A percentile compares a stretch with the other conserved stretches of the same genome.
These are phyloP conservation scores for Moniliella sp. DNA, from an alignment of 1,284 basidiomycete genomes.

Conservation along the genomic window DNA sequence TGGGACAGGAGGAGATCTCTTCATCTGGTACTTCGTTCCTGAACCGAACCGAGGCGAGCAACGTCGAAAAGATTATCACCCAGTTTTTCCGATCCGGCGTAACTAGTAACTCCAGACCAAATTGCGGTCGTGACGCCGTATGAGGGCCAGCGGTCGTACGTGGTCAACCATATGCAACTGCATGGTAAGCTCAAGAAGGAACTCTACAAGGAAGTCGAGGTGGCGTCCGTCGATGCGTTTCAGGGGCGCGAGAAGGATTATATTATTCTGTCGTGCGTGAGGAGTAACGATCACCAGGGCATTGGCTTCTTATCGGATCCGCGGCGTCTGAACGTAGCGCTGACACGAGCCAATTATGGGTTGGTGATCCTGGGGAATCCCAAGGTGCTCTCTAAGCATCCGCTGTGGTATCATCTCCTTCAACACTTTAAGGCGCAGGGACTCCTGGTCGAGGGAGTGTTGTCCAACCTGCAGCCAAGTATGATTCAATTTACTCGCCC, in stretches of 20 bases:
- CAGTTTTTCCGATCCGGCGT: conserved; percentile 99
- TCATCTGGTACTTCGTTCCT: conserved; percentile 94
- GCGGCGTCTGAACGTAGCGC: conserved; percentile 78
- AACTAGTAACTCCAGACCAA: conserved; percentile 64
- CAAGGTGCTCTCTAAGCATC: conserved; percentile 77
- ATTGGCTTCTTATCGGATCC: conserved; percentile 99
- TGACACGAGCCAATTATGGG: conserved; percentile 91
- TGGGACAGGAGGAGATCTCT: conserved; percentile 96
- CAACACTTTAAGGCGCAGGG: conserved; percentile 94
- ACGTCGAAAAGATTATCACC: conserved; percentile 97
- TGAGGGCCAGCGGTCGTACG: conserved; percentile 93
- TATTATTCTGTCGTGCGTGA: conserved; percentile 92
- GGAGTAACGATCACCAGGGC: conserved; percentile 96
- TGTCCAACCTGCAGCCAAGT: conserved; percentile 83
- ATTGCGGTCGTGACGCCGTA: conserved; percentile 98
- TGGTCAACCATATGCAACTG: conserved; percentile 98
- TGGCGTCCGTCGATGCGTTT: conserved; percentile 95
- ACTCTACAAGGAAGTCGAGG: conserved; percentile 94
- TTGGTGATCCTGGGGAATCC: conserved; percentile 94
- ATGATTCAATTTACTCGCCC: conserved; percentile 69
- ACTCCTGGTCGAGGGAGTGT: conserved; percentile 77
- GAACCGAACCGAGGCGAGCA: conserved; percentile 92
- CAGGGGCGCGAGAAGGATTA: conserved; percentile 99
- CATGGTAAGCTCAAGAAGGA: conserved; percentile 96
- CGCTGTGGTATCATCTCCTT: conserved; percentile 83